phyloP scores from a whole-genome alignment of 2,329 filamentous ascomycete genomes.

The Hortaea werneckii region DNA sequence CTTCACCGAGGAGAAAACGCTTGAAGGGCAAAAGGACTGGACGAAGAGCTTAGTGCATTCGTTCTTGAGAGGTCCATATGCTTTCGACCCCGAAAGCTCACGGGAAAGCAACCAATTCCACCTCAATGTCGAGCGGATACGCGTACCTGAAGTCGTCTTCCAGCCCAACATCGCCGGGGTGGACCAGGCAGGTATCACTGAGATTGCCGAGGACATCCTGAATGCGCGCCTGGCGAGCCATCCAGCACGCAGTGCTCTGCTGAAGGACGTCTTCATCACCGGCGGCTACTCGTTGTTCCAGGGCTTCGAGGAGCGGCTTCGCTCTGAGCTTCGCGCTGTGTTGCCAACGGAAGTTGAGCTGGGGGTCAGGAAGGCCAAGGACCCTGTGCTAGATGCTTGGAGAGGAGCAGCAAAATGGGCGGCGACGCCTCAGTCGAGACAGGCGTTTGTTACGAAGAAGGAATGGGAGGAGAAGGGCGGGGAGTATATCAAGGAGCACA shows the following conservation, averaged over 20 bases:
- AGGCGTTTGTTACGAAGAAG: slow-evolving; percentile 58
- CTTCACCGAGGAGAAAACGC: slow-evolving; percentile 86
- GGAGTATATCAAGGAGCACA: slow-evolving; percentile 5
- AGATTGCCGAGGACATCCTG: slow-evolving; percentile 84
- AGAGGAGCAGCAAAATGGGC: slow-evolving; percentile 84
- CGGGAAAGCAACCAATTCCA: slow-evolving; percentile 80
- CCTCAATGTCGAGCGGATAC: slow-evolving; percentile 98
- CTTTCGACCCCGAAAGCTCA: slow-evolving; percentile 71
- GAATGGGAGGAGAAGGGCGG: slow-evolving; percentile 5
- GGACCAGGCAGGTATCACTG: slow-evolving; percentile 87
- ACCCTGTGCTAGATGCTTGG: slow-evolving; percentile 84
- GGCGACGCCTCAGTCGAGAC: slow-evolving; percentile 45
- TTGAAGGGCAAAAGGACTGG: slow-evolving; percentile 91
- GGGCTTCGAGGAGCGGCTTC: slow-evolving; percentile 75
- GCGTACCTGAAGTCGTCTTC: slow-evolving; percentile 98
- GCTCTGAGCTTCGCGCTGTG: slow-evolving; percentile 60
- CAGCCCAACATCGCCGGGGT: slow-evolving; percentile 95
- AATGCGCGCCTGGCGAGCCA: slow-evolving; percentile 59
- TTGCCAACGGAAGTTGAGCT: slow-evolving; percentile 60
- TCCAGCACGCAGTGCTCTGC: slow-evolving; percentile 54
- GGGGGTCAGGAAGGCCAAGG: slow-evolving; percentile 59
- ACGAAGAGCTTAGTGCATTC: slow-evolving; percentile 83
- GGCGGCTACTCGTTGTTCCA: slow-evolving; percentile 84
- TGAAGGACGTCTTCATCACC: slow-evolving; percentile 84
- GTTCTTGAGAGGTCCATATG: slow-evolving; percentile 77